phyloP scores from a whole-genome alignment of 768 basidiomycete species.

The Cystofilobasidium ferigula region DNA sequence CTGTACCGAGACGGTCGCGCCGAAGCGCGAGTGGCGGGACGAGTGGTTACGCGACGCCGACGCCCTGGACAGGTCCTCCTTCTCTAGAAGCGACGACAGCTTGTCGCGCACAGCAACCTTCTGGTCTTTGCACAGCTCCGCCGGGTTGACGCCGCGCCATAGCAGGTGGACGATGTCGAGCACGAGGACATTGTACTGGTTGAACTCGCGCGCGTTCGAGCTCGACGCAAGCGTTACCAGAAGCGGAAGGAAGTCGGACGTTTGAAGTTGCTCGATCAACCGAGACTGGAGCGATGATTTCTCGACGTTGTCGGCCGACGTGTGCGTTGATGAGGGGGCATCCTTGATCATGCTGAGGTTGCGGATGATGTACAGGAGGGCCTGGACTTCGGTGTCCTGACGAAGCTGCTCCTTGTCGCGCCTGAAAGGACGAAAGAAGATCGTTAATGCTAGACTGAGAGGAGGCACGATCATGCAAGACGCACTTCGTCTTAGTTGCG shows the following conservation, averaged over 20 bases:
- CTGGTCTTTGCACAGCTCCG: conserved; percentile 40
- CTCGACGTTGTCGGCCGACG: conserved; percentile 68
- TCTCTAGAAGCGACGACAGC: conserved; percentile 62
- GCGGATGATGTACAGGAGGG: conserved; percentile 68
- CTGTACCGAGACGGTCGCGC: conserved; percentile 79
- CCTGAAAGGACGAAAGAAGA: not conserved
- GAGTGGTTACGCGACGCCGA: conserved; percentile 49
- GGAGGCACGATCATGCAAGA: not conserved
- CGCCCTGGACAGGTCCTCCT: conserved; percentile 58
- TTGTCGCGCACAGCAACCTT: conserved; percentile 43
- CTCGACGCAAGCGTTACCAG: conserved; percentile 78
- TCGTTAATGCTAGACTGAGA: not conserved
- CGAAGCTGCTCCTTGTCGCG: conserved; percentile 4
- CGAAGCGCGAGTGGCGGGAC: conserved; percentile 89
- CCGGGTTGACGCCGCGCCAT: conserved; percentile 66
- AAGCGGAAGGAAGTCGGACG: conserved; percentile 62
- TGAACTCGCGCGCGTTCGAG: conserved; percentile 65
- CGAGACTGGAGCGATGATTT: conserved; percentile 58
- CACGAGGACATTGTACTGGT: conserved; percentile 74
- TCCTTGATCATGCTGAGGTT: conserved; percentile 94
- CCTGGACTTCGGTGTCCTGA: not conserved
- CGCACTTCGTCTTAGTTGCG: conserved; percentile 49
- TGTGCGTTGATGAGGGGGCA: conserved; percentile 56
- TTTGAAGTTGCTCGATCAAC: conserved; percentile 58
- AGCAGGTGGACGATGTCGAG: conserved; percentile 89